Evolutionary conservation across 2,329 filamentous ascomycete species (phyloP).

Genomic region (Amphichorda felina): DNA sequence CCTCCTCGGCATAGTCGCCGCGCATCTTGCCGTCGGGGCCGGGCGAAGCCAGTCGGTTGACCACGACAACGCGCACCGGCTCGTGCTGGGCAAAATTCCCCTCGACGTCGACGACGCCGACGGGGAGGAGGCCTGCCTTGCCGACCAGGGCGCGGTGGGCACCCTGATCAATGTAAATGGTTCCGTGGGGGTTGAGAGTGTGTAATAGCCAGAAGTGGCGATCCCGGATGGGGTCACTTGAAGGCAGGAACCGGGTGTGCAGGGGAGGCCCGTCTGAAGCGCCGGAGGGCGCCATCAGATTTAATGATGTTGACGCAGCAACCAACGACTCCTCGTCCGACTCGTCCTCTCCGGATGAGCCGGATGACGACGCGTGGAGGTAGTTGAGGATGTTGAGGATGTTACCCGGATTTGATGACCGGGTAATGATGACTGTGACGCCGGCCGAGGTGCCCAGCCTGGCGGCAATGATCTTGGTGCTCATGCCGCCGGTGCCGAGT

Average conservation of each 20-base stretch:
- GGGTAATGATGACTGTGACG: slow-evolving; percentile 90
- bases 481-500: slow-evolving; percentile 92
- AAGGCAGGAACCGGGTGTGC: slow-evolving; percentile 88
- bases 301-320: slow-evolving; percentile 28
- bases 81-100: slow-evolving; percentile 87
- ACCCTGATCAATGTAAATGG: slow-evolving; percentile 84
- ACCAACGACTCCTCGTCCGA: slow-evolving; percentile 21
- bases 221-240: slow-evolving; percentile 74
- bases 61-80: slow-evolving; percentile 75
- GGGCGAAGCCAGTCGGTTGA: slow-evolving; percentile 42
- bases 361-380: slow-evolving; percentile 41
- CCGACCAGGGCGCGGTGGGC: slow-evolving; percentile 68
- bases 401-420: slow-evolving; percentile 86
- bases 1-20: slow-evolving; percentile 50
- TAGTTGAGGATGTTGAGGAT: slow-evolving; percentile 79
- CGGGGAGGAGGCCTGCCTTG: slow-evolving; percentile 81
- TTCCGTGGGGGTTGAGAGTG: slow-evolving; percentile 81
- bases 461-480: slow-evolving; percentile 91
- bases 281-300: slow-evolving; percentile 16
- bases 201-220: slow-evolving; percentile 96
- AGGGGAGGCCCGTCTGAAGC: slow-evolving; percentile 43
- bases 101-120: slow-evolving; percentile 82
- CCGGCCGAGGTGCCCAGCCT: slow-evolving; percentile 86
- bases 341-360: slow-evolving; percentile 7
- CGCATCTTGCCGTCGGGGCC: slow-evolving; percentile 31